Evolutionary conservation across 2,329 filamentous ascomycete genomes (phyloP).

Genomic region (Aureobasidium sp.): DNA sequence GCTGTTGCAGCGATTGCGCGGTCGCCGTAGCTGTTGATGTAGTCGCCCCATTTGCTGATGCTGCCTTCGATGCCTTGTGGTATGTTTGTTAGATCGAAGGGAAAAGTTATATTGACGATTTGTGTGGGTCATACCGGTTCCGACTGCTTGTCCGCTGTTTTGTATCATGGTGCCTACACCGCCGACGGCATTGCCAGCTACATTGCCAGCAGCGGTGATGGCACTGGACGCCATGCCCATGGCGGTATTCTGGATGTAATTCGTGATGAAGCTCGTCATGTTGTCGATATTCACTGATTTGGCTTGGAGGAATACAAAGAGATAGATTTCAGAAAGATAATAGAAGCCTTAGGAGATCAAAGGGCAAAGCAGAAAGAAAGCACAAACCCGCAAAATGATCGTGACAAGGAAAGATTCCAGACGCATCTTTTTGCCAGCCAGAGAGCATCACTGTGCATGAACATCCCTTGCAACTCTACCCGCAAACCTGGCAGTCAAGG

Average conservation of each 20-base stretch:
- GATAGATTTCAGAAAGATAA: neutral
- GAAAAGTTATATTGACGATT: neutral
- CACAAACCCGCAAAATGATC: neutral
- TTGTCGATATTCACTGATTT: neutral
- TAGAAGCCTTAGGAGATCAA: neutral
- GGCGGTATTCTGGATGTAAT: slow-evolving; percentile 28
- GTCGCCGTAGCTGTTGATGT: slow-evolving; percentile 31
- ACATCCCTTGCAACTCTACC: slow-evolving; percentile 1
- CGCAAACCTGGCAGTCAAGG: slow-evolving; percentile 13
- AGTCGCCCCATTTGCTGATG: slow-evolving; percentile 28
- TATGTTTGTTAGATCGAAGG: slow-evolving; percentile 18
- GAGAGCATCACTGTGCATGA: slow-evolving; percentile 12
- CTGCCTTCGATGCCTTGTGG: slow-evolving; percentile 29
- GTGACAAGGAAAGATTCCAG: neutral
- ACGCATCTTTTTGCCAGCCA: neutral
- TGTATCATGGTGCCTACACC: slow-evolving; percentile 30
- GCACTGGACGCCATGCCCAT: slow-evolving; percentile 27
- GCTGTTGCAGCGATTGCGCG: slow-evolving; percentile 26
- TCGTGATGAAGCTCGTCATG: slow-evolving; percentile 24
- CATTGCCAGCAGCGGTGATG: slow-evolving; percentile 31
- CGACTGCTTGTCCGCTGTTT: slow-evolving; percentile 27
- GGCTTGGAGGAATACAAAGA: neutral
- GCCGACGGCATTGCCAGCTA: slow-evolving; percentile 33
- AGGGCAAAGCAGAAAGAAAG: neutral
- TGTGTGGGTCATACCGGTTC: slow-evolving; percentile 24